Evolutionary conservation across 495 filamentous ascomycete genomes (phyloP).

Genomic region (Penicillium waksmanii): DNA sequence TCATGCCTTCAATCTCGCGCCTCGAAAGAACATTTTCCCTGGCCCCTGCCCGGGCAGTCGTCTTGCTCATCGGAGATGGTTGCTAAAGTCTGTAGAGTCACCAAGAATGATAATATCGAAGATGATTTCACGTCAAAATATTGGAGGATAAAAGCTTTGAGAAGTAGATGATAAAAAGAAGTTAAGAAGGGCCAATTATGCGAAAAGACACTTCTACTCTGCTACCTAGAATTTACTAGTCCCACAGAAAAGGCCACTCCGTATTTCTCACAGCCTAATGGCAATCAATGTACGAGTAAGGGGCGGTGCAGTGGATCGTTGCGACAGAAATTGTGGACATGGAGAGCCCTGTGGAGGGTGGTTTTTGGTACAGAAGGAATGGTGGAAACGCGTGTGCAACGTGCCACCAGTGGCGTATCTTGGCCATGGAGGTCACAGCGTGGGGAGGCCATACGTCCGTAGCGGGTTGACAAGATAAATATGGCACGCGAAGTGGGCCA

Average conservation of each 20-base stretch:
- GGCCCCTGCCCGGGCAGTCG: slow-evolving; percentile 7
- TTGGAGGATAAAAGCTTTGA: not conserved
- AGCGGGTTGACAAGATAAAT: slow-evolving; percentile 3
- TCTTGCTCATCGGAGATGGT: slow-evolving; percentile 10
- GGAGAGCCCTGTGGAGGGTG: not conserved
- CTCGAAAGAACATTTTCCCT: slow-evolving; percentile 61
- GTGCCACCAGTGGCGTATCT: not conserved
- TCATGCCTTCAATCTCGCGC: slow-evolving; percentile 73
- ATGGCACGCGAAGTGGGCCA: slow-evolving; percentile 4
- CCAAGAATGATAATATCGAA: not conserved
- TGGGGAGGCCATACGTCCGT: not conserved
- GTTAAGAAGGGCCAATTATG: not conserved
- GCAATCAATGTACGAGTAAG: too few relatives aligned
- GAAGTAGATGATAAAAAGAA: not conserved
- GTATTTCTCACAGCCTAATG: slow-evolving; percentile 6
- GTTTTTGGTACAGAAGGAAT: not conserved
- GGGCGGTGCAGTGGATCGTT: slow-evolving; percentile 14
- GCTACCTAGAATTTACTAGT: slow-evolving; percentile 13
- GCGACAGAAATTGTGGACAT: not conserved
- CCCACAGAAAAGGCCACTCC: slow-evolving; percentile 7
- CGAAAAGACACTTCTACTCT: slow-evolving; percentile 10
- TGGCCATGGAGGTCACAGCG: slow-evolving; percentile 1
- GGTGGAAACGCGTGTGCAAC: not conserved
- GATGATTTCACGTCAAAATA: not conserved
- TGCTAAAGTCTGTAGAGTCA: not conserved